Base-by-base conservation (phyloP, 768 basidiomycete genomes). In the Phylloporus sp. region DNA sequence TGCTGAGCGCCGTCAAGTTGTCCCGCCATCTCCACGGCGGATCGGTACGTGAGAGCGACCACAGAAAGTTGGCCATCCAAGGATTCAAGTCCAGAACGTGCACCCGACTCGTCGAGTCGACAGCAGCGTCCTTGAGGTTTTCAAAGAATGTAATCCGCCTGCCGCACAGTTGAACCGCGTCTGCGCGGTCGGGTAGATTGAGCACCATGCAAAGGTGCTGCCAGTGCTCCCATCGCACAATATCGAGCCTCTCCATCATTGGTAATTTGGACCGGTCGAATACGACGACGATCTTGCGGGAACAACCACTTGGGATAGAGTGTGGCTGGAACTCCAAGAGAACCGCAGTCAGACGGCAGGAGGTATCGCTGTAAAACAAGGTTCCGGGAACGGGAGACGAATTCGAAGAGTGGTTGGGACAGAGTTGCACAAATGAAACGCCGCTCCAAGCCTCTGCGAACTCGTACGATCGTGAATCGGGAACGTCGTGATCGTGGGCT, bases 141-240 rank as follows among this genome's bases (percentile, higher is more conserved):
- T 66, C 66, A 18, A 68, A 58, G 46, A 66, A 66, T 21, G 60
- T 55, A 31, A 66, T 57, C 13, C 66, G 64, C 37, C 58, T 55
- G 9, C 64, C 66, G 9, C 58, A 64, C 9, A 66, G 34, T 23
- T 62, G 58, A 28, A 68, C 52, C 27, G 56, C 54, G 21, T 68
- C 50, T 4, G 64, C 64, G 35, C 37, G 53, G 48, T 68, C 64
- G 9, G 65, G 65, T 6, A 66, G 52, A 34, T 68, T 68, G 20
- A 66, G 55, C 38, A 66, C 58, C 55, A 65, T 62, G 23, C 65
- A 66, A 14, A 55, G 48, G 38, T 65, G 73, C 42, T 72, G 72
- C 80, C 80, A 82, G 32, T 75, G 71, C 49, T 66, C 69, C 81
- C 80, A 83, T 10, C 75, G 69, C 26, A 82, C 71, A 29, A 58